These are phyloP conservation scores for Grosmannia clavigera DNA, from an alignment of 2,329 filamentous ascomycete species.

Conservation along the genomic window DNA sequence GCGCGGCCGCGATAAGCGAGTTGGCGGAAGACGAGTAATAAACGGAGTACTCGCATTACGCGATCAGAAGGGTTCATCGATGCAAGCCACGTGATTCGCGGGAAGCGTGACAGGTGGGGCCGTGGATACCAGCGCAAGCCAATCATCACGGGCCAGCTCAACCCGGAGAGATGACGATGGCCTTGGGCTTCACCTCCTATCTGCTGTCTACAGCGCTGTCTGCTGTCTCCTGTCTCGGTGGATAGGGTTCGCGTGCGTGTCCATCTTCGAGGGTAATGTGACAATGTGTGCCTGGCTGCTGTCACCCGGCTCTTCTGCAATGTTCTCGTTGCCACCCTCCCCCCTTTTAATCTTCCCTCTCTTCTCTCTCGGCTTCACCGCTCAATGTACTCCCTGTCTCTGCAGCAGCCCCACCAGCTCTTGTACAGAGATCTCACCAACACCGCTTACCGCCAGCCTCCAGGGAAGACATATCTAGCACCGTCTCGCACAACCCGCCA, in stretches of 20 bases:
- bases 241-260: background rate
- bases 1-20: background rate
- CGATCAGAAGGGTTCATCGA: background rate
- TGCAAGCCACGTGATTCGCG: background rate
- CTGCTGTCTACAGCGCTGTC: background rate
- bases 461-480: background rate
- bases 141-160: background rate
- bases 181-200: constrained; percentile 4
- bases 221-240: background rate
- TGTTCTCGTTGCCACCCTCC: background rate
- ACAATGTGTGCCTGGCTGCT: background rate
- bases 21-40: background rate
- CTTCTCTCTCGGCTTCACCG: background rate
- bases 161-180: background rate
- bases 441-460: background rate
- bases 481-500: background rate
- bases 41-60: background rate
- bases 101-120: background rate
- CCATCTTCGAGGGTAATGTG: background rate
- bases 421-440: background rate
- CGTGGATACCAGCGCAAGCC: background rate
- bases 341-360: background rate
- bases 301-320: background rate
- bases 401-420: background rate
- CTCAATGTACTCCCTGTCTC: background rate